Base-by-base conservation (phyloP, 176 grass and related monocot genomes). In the Triticum monococcum region DNA sequence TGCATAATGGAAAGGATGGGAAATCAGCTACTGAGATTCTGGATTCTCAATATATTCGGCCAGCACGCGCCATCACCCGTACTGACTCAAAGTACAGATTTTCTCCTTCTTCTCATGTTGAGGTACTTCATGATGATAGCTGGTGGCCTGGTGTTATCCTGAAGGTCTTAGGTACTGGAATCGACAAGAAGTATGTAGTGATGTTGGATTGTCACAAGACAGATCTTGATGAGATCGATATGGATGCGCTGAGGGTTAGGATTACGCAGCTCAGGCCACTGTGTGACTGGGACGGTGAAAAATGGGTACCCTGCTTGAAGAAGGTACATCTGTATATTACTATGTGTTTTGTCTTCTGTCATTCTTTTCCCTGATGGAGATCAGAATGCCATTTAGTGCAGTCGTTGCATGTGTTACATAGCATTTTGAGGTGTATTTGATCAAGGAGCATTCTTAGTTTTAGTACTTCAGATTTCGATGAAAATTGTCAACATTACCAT, bases 61-160 rank as follows among this genome's bases (percentile, higher is more conserved):
- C 88, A 60, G 9, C 43, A 13, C 70, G 61, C 12, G 13, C 17
- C 20, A 66, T 45, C 73, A 67, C 20, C 73, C 60, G 2, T 33
- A 85, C 8, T 7, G 54, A 57, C 48, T 52, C 48, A 52, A 52
- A 75, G 83, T 89, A 75, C 38, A 80, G 88, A 22, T 85, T 89
- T 85, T 20, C 18, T 43, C 77, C 60, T 38, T 81, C 77, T 76
- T 89, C 77, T 81, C 77, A 68, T 32, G 61, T 41, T 6, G 82
- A 89, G 35, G 69, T 85, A 20, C 60, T 85, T 12, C 18, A 75
- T 30, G 24, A 85, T 57, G 68, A 61, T 76, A 85, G 69, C 45
- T 89, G 88, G 88, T 85, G 88, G 88, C 78, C 83, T 69, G 88
- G 83, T 76, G 78, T 75, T 59, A 26, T 89, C 45, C 33, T 68